Conservation (phyloP, 2,329 filamentous ascomycete species). For the Atkinsonella hypoxylon region DNA sequence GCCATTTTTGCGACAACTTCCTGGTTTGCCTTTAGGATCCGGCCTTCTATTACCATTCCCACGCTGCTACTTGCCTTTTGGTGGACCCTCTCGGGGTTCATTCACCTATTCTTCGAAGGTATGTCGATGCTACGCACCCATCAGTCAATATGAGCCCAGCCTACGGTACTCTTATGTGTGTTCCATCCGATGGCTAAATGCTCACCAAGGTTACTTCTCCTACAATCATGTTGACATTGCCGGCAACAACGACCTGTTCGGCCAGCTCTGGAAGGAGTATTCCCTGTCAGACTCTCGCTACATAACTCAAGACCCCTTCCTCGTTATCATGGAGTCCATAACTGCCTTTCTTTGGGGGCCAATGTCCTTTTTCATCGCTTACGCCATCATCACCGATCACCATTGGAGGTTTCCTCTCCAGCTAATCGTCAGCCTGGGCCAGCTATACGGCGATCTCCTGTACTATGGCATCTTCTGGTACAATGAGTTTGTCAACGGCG, state of each 20-base stretch:
- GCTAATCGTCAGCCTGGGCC: constrained; percentile 32
- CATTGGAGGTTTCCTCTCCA: constrained; percentile 37
- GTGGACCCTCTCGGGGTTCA: constrained; percentile 59
- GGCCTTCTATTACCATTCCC: no score
- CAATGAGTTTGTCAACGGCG: constrained; percentile 25
- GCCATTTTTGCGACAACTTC: no score
- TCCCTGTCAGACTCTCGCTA: constrained; percentile 45
- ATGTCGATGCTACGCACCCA: neutral
- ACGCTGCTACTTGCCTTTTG: constrained; percentile 49
- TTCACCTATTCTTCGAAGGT: constrained; percentile 32
- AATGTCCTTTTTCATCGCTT: constrained; percentile 35
- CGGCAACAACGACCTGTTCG: constrained; percentile 30
- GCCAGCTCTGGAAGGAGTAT: constrained; percentile 47
- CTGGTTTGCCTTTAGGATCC: no score
- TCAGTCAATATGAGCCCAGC: no score
- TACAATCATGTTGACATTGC: constrained; percentile 30
- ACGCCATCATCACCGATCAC: constrained; percentile 29
- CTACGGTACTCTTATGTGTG: no score
- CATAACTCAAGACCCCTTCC: constrained; percentile 37
- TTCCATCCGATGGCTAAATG: no score
- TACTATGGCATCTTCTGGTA: constrained; percentile 38
- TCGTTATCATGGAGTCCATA: constrained; percentile 43
- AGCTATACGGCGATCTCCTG: constrained; percentile 39
- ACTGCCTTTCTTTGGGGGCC: constrained; percentile 43
- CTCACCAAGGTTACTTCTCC: constrained; percentile 33